Conservation (phyloP, 1,284 basidiomycete species). For the Agroathelia rolfsii region DNA sequence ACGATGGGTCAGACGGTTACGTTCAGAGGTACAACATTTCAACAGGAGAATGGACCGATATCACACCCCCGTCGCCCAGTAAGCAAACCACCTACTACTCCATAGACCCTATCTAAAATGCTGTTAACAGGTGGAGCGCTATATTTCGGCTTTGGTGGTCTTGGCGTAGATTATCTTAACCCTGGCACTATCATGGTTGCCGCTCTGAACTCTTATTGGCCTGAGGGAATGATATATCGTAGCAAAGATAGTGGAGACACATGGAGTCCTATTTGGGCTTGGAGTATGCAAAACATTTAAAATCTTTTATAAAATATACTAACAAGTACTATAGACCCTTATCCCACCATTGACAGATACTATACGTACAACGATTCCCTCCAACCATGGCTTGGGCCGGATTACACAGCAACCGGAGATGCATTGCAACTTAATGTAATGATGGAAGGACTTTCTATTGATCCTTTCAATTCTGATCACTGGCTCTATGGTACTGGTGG, state of each 20-base stretch:
- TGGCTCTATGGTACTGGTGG: slow-evolving; percentile 58
- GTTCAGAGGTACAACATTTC: slow-evolving; percentile 44
- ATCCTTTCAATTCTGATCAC: slow-evolving; percentile 57
- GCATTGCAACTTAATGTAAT: slow-evolving; percentile 37
- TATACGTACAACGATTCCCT: slow-evolving; percentile 43
- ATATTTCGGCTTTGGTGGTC: slow-evolving; percentile 45
- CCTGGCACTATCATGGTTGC: slow-evolving; percentile 62
- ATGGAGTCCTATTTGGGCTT: slow-evolving; percentile 50
- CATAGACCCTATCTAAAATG: no score
- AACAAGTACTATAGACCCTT: no score
- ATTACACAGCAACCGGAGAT: slow-evolving; percentile 30
- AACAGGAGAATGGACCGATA: slow-evolving; percentile 41
- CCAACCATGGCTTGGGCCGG: slow-evolving; percentile 48
- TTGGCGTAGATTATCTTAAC: slow-evolving; percentile 47
- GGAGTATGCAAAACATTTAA: no score
- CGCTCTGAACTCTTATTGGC: slow-evolving; percentile 39
- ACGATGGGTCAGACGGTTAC: slow-evolving; percentile 41
- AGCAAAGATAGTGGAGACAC: slow-evolving; percentile 43
- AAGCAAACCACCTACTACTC: no score
- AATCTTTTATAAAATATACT: no score
- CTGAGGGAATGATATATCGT: slow-evolving; percentile 59
- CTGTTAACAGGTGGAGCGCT: no score
- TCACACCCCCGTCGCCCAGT: no score
- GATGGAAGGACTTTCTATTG: slow-evolving; percentile 45
- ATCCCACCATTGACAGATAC: slow-evolving; percentile 40